Percentiles rank a stretch among this genome's conserved stretches.
phyloP scores from a whole-genome alignment of 2,329 filamentous ascomycete genomes.

The Stachybotrys echinatus region DNA sequence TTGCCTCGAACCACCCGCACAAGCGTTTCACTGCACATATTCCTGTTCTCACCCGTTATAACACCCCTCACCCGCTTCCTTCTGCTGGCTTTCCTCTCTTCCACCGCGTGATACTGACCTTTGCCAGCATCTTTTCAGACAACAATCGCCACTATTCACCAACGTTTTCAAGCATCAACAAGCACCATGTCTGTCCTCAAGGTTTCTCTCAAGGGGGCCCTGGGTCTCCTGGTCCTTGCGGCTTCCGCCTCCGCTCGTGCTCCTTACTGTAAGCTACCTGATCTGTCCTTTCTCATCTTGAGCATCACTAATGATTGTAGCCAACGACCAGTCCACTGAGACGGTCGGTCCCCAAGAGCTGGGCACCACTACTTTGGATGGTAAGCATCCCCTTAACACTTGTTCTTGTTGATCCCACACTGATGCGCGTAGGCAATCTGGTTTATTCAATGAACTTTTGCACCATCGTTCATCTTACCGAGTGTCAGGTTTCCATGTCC shows the following conservation, averaged over 20 bases:
- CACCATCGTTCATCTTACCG: slow-evolving; percentile 26
- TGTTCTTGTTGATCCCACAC: neutral
- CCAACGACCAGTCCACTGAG: slow-evolving; percentile 20
- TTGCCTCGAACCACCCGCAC: no score
- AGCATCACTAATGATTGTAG: no score
- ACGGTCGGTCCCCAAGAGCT: slow-evolving; percentile 22
- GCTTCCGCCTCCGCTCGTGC: neutral
- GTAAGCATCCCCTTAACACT: slow-evolving; percentile 13
- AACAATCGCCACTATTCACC: neutral
- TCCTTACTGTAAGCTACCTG: slow-evolving; percentile 5
- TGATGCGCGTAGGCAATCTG: slow-evolving; percentile 17
- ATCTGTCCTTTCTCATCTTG: neutral
- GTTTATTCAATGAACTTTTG: slow-evolving; percentile 31
- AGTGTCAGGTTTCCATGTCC: slow-evolving; percentile 24
- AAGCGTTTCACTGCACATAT: no score
- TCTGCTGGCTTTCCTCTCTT: neutral
- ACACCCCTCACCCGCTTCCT: neutral
- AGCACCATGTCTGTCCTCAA: neutral
- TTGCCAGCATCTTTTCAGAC: neutral
- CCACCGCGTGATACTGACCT: neutral
- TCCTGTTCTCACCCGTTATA: no score
- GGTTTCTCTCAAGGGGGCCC: neutral
- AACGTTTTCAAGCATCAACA: neutral
- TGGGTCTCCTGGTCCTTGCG: neutral
- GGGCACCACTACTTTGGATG: slow-evolving; percentile 24